phyloP scores from a whole-genome alignment of 352 stramenopile genomes.

The Globisporangium nunn region DNA sequence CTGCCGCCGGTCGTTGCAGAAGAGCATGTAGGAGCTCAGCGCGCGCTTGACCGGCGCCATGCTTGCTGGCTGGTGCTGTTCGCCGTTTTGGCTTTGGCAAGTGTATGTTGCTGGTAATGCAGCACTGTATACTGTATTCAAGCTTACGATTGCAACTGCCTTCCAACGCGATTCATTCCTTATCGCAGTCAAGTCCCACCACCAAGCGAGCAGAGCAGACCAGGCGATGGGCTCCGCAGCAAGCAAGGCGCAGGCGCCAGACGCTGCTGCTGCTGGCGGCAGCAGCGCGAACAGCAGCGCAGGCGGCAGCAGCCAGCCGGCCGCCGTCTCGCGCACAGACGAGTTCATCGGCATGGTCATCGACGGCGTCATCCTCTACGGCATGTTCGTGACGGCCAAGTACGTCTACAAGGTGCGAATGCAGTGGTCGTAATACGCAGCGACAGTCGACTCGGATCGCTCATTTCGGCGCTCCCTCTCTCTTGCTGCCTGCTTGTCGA shows the following conservation, averaged over 20 bases:
- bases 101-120: neutral
- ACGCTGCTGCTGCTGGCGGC: neutral
- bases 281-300: slow-evolving; percentile 1
- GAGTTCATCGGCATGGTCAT: slow-evolving; percentile 69
- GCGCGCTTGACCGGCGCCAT: slow-evolving; percentile 78
- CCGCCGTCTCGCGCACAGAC: slow-evolving; percentile 24
- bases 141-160: neutral
- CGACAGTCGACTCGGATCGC: neutral
- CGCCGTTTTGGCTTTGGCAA: no score
- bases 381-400: slow-evolving; percentile 75
- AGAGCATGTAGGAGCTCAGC: slow-evolving; percentile 81
- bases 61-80: neutral
- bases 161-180: neutral
- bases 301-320: slow-evolving; percentile 21
- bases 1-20: slow-evolving; percentile 73
- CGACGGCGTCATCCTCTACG: slow-evolving; percentile 76
- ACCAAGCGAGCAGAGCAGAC: neutral
- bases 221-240: slow-evolving; percentile 37
- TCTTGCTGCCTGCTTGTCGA: neutral
- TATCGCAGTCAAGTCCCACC: neutral
- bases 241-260: slow-evolving; percentile 41
- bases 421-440: neutral
- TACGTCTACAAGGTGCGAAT: slow-evolving; percentile 69
- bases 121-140: neutral
- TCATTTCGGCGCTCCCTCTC: neutral